Evolutionary conservation across 495 filamentous ascomycete species (phyloP).

Genomic region (Penicillium salamii): DNA sequence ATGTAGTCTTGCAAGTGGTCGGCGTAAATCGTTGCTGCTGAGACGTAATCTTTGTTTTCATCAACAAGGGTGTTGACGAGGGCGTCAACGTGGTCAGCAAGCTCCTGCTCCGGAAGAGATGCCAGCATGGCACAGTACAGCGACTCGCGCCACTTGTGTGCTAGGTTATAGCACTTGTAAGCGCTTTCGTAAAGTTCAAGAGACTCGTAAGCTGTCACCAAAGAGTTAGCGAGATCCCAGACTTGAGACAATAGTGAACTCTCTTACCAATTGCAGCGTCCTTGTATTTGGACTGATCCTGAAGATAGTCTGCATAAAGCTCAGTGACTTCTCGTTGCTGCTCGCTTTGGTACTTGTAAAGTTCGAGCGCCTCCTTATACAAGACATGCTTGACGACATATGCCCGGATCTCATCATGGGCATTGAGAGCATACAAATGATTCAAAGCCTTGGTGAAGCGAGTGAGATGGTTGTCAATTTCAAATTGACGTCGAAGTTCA

Average conservation of each 20-base stretch:
- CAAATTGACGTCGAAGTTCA: conserved; percentile 65
- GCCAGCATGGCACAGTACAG: conserved; percentile 72
- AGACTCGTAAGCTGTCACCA: conserved; percentile 72
- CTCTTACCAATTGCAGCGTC: conserved; percentile 71
- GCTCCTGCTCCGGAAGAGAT: conserved; percentile 52
- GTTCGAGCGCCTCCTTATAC: conserved; percentile 69
- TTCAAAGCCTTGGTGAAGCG: conserved; percentile 72
- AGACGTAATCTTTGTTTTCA: conserved; percentile 77
- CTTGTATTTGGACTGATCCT: conserved; percentile 67
- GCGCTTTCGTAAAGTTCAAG: conserved; percentile 69
- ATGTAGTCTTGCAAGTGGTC: conserved; percentile 74
- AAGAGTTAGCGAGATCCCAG: conserved; percentile 1
- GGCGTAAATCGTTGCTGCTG: conserved; percentile 74
- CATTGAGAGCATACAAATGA: conserved; percentile 65
- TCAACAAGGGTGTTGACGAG: conserved; percentile 74
- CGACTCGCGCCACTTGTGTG: conserved; percentile 87
- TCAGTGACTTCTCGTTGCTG: conserved; percentile 60
- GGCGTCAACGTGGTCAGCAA: conserved; percentile 59
- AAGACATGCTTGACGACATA: conserved; percentile 79
- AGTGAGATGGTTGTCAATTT: conserved; percentile 83
- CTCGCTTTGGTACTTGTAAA: conserved; percentile 78
- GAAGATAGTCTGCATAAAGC: conserved; percentile 77
- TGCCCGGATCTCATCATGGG: conserved; percentile 68
- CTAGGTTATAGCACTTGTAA: conserved; percentile 72
- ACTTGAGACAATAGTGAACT: not conserved